These are phyloP conservation scores for Fusarium pininemorale DNA, from an alignment of 2,329 filamentous ascomycete genomes.

Conservation along the genomic window DNA sequence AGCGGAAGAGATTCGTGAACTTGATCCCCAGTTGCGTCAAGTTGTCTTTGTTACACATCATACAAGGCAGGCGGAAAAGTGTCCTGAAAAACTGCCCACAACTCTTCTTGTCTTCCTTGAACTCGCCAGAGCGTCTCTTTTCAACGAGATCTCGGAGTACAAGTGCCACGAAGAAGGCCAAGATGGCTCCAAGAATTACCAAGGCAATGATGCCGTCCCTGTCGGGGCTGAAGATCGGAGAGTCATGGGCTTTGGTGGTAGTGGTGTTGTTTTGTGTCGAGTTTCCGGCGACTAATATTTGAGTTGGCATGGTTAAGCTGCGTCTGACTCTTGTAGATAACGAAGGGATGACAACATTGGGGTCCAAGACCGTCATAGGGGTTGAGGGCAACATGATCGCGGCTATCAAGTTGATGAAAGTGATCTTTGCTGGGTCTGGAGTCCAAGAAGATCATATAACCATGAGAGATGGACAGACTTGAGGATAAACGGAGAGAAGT, in stretches of 20 bases:
- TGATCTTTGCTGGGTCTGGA: neutral
- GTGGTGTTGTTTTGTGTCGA: neutral
- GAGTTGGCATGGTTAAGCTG: neutral
- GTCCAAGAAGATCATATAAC: neutral
- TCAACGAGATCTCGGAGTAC: conserved; percentile 16
- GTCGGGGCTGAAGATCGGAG: neutral
- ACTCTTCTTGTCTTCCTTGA: neutral
- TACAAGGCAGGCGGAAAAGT: neutral
- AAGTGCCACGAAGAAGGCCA: conserved; percentile 8
- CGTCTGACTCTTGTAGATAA: neutral
- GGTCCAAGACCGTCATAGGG: neutral
- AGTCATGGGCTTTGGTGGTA: neutral
- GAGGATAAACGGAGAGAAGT: neutral
- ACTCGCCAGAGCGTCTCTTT: conserved; percentile 23
- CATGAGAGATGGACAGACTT: neutral
- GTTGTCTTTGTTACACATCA: conserved; percentile 6
- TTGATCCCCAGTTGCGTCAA: neutral
- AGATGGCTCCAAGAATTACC: conserved; percentile 7
- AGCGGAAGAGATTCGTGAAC: conserved; percentile 30
- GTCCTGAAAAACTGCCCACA: neutral
- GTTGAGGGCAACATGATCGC: neutral
- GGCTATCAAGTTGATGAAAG: neutral
- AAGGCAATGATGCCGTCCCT: conserved; percentile 5
- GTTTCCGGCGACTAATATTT: neutral
- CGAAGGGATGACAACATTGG: neutral